Base-by-base conservation (phyloP, 441 rosid genomes). In the Bocquillonia castaneifolia region DNA sequence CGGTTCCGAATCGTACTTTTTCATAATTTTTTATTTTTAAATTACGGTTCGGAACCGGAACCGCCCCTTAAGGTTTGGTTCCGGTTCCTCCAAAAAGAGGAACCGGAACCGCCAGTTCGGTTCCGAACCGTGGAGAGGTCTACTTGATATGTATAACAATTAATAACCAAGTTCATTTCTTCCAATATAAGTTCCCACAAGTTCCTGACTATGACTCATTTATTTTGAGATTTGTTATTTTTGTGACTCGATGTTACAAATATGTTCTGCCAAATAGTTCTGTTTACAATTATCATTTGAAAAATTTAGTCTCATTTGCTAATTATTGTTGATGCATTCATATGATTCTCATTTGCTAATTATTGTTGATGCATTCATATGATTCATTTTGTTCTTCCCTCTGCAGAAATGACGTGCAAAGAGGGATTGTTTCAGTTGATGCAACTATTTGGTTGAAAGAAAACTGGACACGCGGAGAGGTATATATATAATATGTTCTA, bases 391-490 rank as follows among this genome's bases (percentile, higher is more conserved):
- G 22, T 34, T 61, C 6, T 31, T 29, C 51, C 54, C 28, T 17
- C 59, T 50, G 55, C 83, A 91, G 93, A 80, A 80, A 78, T 69
- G 79, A 63, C 71, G 58, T 32, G 66, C 85, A 77, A 67, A 68
- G 59, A 28, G 76, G 60, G 66, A 73, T 58, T 70, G 70, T 68
- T 64, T 69, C 88, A 3, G 87, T 74, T 56, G 93, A 85, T 76
- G 72, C 57, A 10, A 84, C 83, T 74, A 71, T 93, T 44, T 93
- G 98, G 97, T 68, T 79, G 48, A 89, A 91, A 76, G 93, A 85
- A 72, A 88, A 77, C 75, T 93, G 98, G 98, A 75, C 36, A 53
- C 88, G 86, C 29, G 96, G 98, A 59, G 97, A 93, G 98, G 97
- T 91, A 82, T n/a, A n/a, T n/a, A n/a, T n/a, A 69, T 59, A 53